Conservation (phyloP, 2,329 filamentous ascomycete species). For the Calonectria leucothoes region DNA sequence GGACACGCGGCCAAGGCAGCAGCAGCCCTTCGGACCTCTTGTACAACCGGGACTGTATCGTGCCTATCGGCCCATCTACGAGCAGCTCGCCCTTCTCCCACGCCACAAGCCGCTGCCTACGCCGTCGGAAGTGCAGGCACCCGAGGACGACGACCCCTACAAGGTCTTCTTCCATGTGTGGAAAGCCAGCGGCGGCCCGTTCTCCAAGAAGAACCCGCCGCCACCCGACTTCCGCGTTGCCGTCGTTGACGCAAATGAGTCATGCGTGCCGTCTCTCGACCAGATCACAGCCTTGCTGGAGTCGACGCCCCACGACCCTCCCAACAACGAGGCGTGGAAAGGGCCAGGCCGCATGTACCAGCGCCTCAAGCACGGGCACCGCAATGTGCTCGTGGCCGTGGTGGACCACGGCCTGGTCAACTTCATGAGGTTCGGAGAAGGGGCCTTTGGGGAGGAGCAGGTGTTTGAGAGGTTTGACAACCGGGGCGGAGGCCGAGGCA, state of each 20-base stretch:
- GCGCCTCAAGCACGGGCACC: conserved; percentile 84
- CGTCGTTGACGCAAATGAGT: conserved; percentile 81
- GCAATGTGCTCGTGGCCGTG: conserved; percentile 86
- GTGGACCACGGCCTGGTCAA: conserved; percentile 93
- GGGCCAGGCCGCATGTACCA: conserved; percentile 72
- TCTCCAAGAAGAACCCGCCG: conserved; percentile 84
- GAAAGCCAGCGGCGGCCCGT: conserved; percentile 71
- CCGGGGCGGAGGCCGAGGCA: conserved; percentile 50
- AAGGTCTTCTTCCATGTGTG: conserved; percentile 84
- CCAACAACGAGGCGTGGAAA: conserved; percentile 48
- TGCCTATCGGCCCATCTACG: conserved; percentile 78
- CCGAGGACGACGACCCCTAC: conserved; percentile 67
- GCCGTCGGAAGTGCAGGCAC: conserved; percentile 39
- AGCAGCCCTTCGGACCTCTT: conserved; percentile 64
- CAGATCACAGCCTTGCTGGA: conserved; percentile 79
- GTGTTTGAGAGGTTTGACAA: conserved; percentile 71
- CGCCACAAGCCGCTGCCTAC: conserved; percentile 69
- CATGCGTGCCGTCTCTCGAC: conserved; percentile 76
- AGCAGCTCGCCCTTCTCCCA: conserved; percentile 78
- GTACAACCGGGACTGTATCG: conserved; percentile 74
- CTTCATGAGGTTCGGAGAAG: conserved; percentile 84
- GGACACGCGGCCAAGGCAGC: conserved; percentile 40
- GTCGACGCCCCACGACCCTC: conserved; percentile 77
- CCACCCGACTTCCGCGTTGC: conserved; percentile 86
- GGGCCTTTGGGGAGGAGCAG: conserved; percentile 80